These are phyloP conservation scores for Tricholoma sp. DNA, from an alignment of 768 basidiomycete species.

Conservation along the genomic window DNA sequence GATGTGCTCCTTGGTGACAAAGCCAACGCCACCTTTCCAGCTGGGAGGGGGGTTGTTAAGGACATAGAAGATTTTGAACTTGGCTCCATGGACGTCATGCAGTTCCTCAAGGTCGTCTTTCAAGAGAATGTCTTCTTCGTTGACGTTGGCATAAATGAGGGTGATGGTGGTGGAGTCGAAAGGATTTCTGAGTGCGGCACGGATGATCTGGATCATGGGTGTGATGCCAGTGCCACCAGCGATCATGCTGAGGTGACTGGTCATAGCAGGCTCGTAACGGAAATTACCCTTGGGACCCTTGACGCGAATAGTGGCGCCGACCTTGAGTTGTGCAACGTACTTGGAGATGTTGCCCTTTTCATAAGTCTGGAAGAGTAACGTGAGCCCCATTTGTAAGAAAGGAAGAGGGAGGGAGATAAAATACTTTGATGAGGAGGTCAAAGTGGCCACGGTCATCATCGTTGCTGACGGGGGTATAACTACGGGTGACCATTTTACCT, in stretches of 20 bases:
- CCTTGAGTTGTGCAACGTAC: constrained; percentile 72
- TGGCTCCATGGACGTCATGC: constrained; percentile 46
- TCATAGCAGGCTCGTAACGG: constrained; percentile 68
- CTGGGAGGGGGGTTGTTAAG: constrained; percentile 88
- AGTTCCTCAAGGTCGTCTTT: constrained; percentile 84
- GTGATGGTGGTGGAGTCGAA: constrained; percentile 74
- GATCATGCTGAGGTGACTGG: constrained; percentile 90
- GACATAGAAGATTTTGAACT: constrained; percentile 82
- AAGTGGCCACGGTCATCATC: constrained; percentile 93
- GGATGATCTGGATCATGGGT: constrained; percentile 98
- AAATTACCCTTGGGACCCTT: constrained; percentile 98
- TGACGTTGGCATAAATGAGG: constrained; percentile 97
- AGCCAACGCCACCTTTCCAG: constrained; percentile 90
- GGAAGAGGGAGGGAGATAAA: constrained; percentile 7
- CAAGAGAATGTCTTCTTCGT: constrained; percentile 87
- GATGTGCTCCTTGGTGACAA: constrained; percentile 92
- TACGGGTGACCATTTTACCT: constrained; percentile 85
- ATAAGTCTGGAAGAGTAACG: constrained; percentile 59
- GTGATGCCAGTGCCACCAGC: constrained; percentile 98
- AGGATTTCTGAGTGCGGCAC: constrained; percentile 88
- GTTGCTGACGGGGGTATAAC: constrained; percentile 93
- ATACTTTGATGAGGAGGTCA: constrained; percentile 94
- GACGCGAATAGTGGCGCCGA: constrained; percentile 84
- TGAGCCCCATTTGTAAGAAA: background rate
- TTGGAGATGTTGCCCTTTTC: constrained; percentile 97